Percentiles rank a stretch among this genome's conserved stretches.
Conservation (phyloP, 1,139 yeast genomes). For the Tardiomyces depauwii region DNA sequence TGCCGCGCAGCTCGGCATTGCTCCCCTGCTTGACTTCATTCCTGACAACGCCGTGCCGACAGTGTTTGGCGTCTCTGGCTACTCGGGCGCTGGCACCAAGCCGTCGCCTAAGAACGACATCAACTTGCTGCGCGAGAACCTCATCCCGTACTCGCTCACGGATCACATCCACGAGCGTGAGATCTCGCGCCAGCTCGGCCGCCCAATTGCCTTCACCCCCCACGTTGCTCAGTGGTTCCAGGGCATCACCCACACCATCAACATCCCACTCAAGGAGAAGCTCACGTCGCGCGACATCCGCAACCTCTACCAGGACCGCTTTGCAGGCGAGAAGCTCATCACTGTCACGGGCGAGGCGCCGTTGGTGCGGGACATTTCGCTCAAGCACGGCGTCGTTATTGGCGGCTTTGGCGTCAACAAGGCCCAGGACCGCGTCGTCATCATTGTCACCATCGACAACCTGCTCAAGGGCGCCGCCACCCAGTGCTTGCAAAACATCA, state of each 20-base stretch:
- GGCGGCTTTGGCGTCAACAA: conserved; percentile 95
- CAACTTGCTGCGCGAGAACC: conserved; percentile 58
- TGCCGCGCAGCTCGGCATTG: conserved; percentile 88
- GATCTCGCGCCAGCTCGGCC: conserved; percentile 69
- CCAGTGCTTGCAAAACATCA: conserved; percentile 92
- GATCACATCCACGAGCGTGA: conserved; percentile 96
- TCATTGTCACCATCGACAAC: conserved; percentile 92
- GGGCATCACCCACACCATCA: conserved; percentile 87
- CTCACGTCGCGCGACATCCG: conserved; percentile 75
- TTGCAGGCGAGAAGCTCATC: conserved; percentile 77
- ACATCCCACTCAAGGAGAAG: conserved; percentile 70
- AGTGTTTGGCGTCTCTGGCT: conserved; percentile 92
- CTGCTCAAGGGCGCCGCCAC: conserved; percentile 97
- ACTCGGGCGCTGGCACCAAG: conserved; percentile 98
- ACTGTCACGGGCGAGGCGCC: conserved; percentile 87
- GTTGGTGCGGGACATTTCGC: conserved; percentile 78
- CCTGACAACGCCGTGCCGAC: conserved; percentile 57
- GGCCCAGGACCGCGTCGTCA: conserved; percentile 79
- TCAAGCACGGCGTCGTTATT: conserved; percentile 86
- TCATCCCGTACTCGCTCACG: conserved; percentile 91
- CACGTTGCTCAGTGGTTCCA: conserved; percentile 99
- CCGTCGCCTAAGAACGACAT: conserved; percentile 94
- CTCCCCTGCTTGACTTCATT: conserved; percentile 56
- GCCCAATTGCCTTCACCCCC: conserved; percentile 80
- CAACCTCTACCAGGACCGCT: conserved; percentile 77